A percentile compares a stretch with the other conserved stretches of the same genome.
Conservation (phyloP, 1,139 yeast species). For the Nakaseomyces delphensis region DNA sequence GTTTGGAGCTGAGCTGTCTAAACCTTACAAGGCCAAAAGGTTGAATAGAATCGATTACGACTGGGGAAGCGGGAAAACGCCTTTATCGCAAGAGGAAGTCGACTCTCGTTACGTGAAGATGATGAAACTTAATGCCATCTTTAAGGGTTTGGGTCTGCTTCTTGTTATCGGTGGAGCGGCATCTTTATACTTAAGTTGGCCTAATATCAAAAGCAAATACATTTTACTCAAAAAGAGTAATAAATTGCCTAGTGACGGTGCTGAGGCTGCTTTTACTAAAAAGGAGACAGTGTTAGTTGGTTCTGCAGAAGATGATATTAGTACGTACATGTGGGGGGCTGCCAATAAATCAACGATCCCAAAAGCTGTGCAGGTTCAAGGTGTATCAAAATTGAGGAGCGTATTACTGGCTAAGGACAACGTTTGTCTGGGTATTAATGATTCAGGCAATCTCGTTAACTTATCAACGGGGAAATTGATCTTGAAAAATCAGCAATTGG, state of each 20-base stretch:
- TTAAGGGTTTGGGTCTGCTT: constrained; percentile 21
- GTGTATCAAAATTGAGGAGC: constrained; percentile 31
- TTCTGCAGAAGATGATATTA: neutral
- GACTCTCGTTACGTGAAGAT: constrained; percentile 8
- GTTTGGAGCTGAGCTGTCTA: constrained; percentile 20
- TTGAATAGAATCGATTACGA: constrained; percentile 9
- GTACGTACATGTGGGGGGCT: neutral
- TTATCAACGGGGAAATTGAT: constrained; percentile 16
- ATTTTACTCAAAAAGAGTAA: constrained; percentile 30
- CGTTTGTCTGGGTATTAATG: neutral
- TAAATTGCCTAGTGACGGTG: constrained; percentile 5
- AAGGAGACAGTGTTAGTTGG: constrained; percentile 4
- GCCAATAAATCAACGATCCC: constrained; percentile 3
- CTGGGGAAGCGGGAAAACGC: constrained; percentile 13
- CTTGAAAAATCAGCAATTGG: constrained; percentile 38
- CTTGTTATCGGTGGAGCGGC: constrained; percentile 18
- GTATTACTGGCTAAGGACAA: neutral
- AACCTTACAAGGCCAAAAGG: constrained; percentile 22
- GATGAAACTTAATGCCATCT: constrained; percentile 19
- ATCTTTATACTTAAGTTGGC: constrained; percentile 23
- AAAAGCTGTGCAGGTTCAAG: constrained; percentile 21
- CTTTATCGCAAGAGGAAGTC: constrained; percentile 13
- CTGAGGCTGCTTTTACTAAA: constrained; percentile 3
- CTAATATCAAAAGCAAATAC: constrained; percentile 24
- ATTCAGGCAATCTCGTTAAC: neutral